Percentiles rank a stretch among this genome's conserved stretches.
These are phyloP conservation scores for Coemansia sp. DNA, from an alignment of 192 early-diverging fungal genomes.

Conservation along the genomic window DNA sequence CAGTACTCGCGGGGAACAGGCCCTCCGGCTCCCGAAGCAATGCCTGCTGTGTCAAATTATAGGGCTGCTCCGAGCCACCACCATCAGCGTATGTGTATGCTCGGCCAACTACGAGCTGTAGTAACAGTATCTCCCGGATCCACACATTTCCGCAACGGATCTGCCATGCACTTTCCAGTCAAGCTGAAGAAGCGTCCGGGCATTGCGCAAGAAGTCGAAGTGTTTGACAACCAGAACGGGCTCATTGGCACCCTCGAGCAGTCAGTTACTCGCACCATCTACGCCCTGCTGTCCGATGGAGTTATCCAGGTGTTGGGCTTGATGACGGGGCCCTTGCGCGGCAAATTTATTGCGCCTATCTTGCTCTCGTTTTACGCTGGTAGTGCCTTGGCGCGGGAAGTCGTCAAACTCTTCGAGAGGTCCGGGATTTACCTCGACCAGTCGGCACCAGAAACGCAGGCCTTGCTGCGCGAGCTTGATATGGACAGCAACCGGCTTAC, in stretches of 20 bases:
- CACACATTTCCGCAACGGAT: conserved; percentile 25
- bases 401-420: conserved; percentile 29
- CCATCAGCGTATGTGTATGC: conserved; percentile 36
- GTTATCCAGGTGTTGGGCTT: conserved; percentile 32
- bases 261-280: conserved; percentile 33
- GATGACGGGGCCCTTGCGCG: conserved; percentile 31
- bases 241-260: conserved; percentile 45
- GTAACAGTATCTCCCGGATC: conserved; percentile 37
- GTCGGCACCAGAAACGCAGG: conserved; percentile 35
- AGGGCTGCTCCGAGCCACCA: neutral
- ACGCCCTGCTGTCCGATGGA: conserved; percentile 28
- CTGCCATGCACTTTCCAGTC: conserved; percentile 21
- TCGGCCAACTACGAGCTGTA: conserved; percentile 46
- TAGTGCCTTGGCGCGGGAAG: conserved; percentile 18
- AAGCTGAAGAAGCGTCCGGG: conserved; percentile 37
- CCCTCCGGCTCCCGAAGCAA: neutral
- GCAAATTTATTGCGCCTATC: conserved; percentile 37
- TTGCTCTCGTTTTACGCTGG: conserved; percentile 45
- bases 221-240: conserved; percentile 24
- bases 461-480: conserved; percentile 26
- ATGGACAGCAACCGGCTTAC: conserved; percentile 33
- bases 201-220: conserved; percentile 27
- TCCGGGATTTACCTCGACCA: conserved; percentile 45
- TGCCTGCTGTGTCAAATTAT: neutral
- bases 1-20: neutral